Evolutionary conservation across 805 yeast species (phyloP).

Genomic region (Candida oleophila): DNA sequence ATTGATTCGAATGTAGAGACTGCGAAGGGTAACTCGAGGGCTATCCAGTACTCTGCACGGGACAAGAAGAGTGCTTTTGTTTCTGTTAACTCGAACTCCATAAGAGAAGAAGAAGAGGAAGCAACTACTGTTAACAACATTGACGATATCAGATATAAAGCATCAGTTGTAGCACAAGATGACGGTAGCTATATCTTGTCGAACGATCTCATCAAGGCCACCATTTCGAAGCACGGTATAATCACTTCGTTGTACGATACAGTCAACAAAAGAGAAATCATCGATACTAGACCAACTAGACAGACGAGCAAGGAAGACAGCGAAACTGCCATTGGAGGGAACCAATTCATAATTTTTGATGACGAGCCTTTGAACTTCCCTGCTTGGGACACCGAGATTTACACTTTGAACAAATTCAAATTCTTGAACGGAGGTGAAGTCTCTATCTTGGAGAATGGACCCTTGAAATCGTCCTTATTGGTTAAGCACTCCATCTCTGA

Average conservation of each 20-base stretch:
- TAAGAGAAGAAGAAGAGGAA: slow-evolving; percentile 15
- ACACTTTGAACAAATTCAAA: slow-evolving; percentile 69
- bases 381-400: slow-evolving; percentile 98
- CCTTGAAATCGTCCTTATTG: slow-evolving; percentile 61
- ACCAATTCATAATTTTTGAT: slow-evolving; percentile 77
- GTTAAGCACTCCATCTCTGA: slow-evolving; percentile 61
- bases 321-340: slow-evolving; percentile 52
- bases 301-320: slow-evolving; percentile 34
- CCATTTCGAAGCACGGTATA: slow-evolving; percentile 50
- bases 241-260: slow-evolving; percentile 65
- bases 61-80: slow-evolving; percentile 11
- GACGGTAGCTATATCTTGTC: slow-evolving; percentile 49
- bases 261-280: slow-evolving; percentile 55
- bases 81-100: slow-evolving; percentile 18
- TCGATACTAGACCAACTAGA: slow-evolving; percentile 55
- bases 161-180: slow-evolving; percentile 37
- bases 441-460: slow-evolving; percentile 46
- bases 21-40: slow-evolving; percentile 8
- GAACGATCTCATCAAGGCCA: slow-evolving; percentile 62
- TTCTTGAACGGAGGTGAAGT: slow-evolving; percentile 43
- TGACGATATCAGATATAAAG: slow-evolving; percentile 41
- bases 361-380: slow-evolving; percentile 91
- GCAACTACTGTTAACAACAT: slow-evolving; percentile 13
- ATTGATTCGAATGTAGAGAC: slow-evolving; percentile 4
- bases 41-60: slow-evolving; percentile 1